These are phyloP conservation scores for Litchi chinensis DNA, from an alignment of 345 rosid genomes.

Conservation along the genomic window DNA sequence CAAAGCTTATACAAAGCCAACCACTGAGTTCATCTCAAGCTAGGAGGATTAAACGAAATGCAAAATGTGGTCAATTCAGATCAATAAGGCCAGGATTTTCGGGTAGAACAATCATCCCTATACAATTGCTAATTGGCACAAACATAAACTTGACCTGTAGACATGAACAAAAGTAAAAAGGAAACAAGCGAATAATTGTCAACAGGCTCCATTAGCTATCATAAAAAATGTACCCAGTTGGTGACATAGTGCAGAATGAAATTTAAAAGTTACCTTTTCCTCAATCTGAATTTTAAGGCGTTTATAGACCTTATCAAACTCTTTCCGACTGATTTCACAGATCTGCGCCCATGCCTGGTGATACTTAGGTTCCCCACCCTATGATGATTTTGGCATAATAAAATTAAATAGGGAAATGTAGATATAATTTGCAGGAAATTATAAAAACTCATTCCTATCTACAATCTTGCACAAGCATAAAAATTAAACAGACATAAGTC, in stretches of 20 bases:
- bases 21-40: background rate
- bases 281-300: conserved; percentile 79
- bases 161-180: background rate
- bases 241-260: background rate
- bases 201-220: background rate
- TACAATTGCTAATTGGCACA: background rate
- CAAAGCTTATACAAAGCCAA: conserved; percentile 1
- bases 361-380: conserved; percentile 87
- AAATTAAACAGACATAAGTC: background rate
- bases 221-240: background rate
- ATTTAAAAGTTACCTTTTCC: conserved; percentile 63
- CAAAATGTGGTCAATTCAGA: background rate
- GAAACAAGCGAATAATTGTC: background rate
- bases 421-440: background rate
- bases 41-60: background rate
- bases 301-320: conserved; percentile 79
- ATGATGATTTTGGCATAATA: conserved; percentile 15
- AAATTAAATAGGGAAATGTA: conserved; percentile 7
- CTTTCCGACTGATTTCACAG: conserved; percentile 74
- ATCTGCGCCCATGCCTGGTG: conserved; percentile 84
- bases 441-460: background rate
- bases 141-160: background rate
- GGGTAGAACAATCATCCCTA: background rate
- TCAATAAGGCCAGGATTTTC: background rate
- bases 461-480: background rate